These are phyloP conservation scores for Porogramme epimiltina DNA, from an alignment of 1,284 basidiomycete genomes.

Conservation along the genomic window DNA sequence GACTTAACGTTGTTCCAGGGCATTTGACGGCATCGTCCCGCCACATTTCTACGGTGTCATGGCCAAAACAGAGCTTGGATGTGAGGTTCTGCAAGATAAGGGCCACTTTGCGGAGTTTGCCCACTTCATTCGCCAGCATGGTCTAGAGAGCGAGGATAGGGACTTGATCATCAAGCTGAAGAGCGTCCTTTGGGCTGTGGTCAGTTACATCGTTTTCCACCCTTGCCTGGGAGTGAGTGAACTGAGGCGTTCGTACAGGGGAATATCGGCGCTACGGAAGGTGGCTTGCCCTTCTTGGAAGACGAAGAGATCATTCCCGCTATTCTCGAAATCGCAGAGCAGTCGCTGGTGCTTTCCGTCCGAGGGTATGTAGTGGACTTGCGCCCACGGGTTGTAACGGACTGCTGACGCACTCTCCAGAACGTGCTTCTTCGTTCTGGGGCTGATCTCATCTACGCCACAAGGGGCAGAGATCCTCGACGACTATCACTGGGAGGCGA, in stretches of 20 bases:
- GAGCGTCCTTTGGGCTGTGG: constrained; percentile 96
- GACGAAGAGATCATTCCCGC: constrained; percentile 91
- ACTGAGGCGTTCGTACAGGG: too few relatives aligned
- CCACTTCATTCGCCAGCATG: constrained; percentile 87
- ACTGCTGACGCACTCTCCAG: constrained; percentile 40
- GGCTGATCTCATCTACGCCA: constrained; percentile 75
- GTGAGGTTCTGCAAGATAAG: constrained; percentile 86
- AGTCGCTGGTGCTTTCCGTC: constrained; percentile 87
- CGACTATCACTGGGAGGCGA: constrained; percentile 92
- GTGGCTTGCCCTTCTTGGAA: constrained; percentile 92
- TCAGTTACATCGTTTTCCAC: constrained; percentile 49
- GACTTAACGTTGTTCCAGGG: constrained; percentile 36
- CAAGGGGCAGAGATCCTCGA: constrained; percentile 84
- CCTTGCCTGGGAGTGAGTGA: neutral
- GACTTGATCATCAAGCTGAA: constrained; percentile 89
- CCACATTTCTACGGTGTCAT: constrained; percentile 98
- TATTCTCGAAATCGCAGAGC: constrained; percentile 90
- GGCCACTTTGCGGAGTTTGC: constrained; percentile 93
- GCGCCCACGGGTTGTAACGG: neutral
- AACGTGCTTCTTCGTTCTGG: constrained; percentile 95
- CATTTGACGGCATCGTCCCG: constrained; percentile 88
- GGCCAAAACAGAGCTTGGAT: constrained; percentile 94
- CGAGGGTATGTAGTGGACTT: constrained; percentile 80
- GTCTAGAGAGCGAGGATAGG: constrained; percentile 80
- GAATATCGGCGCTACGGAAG: constrained; percentile 88